Evolutionary conservation across 257 asterid species (phyloP).

Genomic region (Ophiorrhiza pumila): DNA sequence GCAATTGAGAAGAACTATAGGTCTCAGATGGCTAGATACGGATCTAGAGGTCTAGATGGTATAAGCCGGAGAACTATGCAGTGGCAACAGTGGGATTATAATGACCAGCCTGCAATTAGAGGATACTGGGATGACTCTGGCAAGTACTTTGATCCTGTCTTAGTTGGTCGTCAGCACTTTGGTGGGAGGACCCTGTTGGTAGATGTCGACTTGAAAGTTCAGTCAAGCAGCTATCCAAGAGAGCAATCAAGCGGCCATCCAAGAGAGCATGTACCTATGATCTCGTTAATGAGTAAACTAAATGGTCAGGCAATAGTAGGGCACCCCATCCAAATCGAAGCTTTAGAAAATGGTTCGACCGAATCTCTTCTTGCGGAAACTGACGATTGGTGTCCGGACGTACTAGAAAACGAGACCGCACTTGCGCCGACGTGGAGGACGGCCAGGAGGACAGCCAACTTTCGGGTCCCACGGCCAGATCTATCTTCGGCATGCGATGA

Average conservation of each 20-base stretch:
- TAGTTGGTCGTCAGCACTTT: slow-evolving; percentile 34
- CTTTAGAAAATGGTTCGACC: slow-evolving; percentile 54
- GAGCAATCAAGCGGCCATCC: slow-evolving; percentile 55
- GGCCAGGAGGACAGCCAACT: slow-evolving; percentile 87
- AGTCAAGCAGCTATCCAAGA: slow-evolving; percentile 60
- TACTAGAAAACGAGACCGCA: slow-evolving; percentile 41
- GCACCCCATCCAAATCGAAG: slow-evolving; percentile 82
- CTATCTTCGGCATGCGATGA: slow-evolving; percentile 37
- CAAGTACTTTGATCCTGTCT: slow-evolving; percentile 42
- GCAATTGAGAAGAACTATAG: slow-evolving; percentile 29
- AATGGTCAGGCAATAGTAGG: slow-evolving; percentile 91
- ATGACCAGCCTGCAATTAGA: slow-evolving; percentile 39
- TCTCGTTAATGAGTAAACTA: slow-evolving; percentile 75
- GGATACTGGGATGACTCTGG: slow-evolving; percentile 61
- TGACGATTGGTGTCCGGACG: slow-evolving; percentile 46
- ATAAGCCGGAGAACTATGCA: slow-evolving; percentile 28
- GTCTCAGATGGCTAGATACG: slow-evolving; percentile 40
- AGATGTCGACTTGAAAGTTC: slow-evolving; percentile 80
- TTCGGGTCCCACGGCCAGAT: slow-evolving; percentile 78
- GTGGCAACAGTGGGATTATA: slow-evolving; percentile 47
- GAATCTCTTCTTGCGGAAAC: slow-evolving; percentile 40
- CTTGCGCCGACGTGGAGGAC: slow-evolving; percentile 87
- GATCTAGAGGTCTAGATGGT: slow-evolving; percentile 39
- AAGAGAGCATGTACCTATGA: slow-evolving; percentile 70
- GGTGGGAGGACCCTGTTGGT: slow-evolving; percentile 55